Base-by-base conservation (phyloP, 78 protist species). In the Chrysochromulina parva region DNA sequence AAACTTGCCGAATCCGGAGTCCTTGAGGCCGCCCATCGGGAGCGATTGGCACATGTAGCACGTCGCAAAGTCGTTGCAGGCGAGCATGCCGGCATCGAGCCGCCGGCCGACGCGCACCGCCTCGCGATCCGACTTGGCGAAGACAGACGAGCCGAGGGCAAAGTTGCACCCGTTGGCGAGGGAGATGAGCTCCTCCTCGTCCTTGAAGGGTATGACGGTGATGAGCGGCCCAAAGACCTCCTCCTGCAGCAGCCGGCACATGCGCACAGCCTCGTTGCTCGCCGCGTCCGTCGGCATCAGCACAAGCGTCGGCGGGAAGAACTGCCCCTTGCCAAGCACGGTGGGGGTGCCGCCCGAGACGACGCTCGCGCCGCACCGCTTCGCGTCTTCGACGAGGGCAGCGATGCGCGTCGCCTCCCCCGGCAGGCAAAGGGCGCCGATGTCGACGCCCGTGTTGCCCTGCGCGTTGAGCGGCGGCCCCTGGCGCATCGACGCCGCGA, bases 21-120 rank as follows among this genome's bases (percentile, higher is more conserved):
- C 11, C 60, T 86, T 86, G 38, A 7, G 47, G 62, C 90, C 90
- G 22, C 90, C 90, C 2, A 86, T 19, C 20, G 90, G 90, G 10
- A 86, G 90, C 47, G 90, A 82, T 38, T 82, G 69, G 54, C 14
- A 82, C 55, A 57, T 9, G 88, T 82, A 82, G n/a, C 55, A 11
- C 9, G 90, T 66, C 50, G 19, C 90, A 24, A 86, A 11, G 50
- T 86, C 90, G 50, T 86, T 86, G 86, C 3, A 19, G 47, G 86
- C 55, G 22, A 14, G 20, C 55, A 78, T 53, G 11, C 86, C 86
- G 4, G 86, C 55, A 0, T 48, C 50, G 48, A 76, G 10, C n/a
- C n/a, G n/a, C n/a, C n/a, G n/a, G n/a, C n/a, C n/a, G n/a, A n/a
- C n/a, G n/a, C n/a, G n/a, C n/a, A n/a, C n/a, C n/a, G n/a, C n/a